Evolutionary conservation across 2,329 filamentous ascomycete species (phyloP), one percentile per base, ranked within the genome.

Genomic region (Rasamsonia emersonii): DNA sequence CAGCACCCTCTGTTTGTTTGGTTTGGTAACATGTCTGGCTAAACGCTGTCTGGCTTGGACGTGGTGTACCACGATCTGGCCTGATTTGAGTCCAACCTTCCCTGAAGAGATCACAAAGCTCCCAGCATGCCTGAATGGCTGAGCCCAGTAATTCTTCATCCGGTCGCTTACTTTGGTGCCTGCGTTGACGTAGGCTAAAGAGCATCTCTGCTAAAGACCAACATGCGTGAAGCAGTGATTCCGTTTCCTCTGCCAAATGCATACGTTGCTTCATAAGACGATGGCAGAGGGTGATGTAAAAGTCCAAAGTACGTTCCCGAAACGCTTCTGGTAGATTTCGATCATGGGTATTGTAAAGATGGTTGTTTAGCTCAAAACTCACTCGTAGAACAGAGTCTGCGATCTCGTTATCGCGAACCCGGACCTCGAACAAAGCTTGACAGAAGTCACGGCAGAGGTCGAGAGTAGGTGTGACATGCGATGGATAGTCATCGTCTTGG

Each of bases 311-410:
- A 37, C 88, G 71, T 58, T 95, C 88, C 32, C 82, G 75, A 53
- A 96, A 95, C 1, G 81, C 77, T 48, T 93, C 84, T 0, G 88
- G 89, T 3, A 95, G 66, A 33, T 75, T 79, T 18, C 82, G 76
- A 53, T 93, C 86, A 49, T 94, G 86, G 1, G 86, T 88, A 51
- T 89, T 94, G 62, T 89, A 95, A 2, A 96, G 70, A 56, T 96
- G 88, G 47, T 93, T 95, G 61, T 93, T 94, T 15, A 95, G 69
- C 61, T 95, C 89, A 53, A 94, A 94, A 61, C 85, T 94, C 43
- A 95, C 88, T 28, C 89, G 73, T 28, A 96, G 62, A 9, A 95
- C 80, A 0, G 88, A 93, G 56, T 96, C 89, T 0, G 82, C 75
- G 1, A 76, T 64, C 48, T 91, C 85, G 41, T 93, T 82, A 31